phyloP scores from a whole-genome alignment of 768 basidiomycete genomes.

The Pleurotus salmoneostramineus region DNA sequence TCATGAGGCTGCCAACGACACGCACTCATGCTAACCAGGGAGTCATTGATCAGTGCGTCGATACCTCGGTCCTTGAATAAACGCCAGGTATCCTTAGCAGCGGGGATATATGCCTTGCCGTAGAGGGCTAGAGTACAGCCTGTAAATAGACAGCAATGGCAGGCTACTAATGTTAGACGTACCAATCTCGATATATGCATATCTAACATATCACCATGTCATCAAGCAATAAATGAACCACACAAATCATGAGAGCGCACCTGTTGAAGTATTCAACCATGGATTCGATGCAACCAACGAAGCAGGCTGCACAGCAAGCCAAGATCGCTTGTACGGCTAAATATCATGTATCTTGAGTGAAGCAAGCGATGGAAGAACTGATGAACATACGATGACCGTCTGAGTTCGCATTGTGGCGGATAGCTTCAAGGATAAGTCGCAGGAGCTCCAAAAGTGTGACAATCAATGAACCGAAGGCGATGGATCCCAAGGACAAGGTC shows the following conservation, averaged over 20 bases:
- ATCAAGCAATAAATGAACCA: neutral
- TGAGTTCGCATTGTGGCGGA: constrained; percentile 53
- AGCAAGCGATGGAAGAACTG: neutral
- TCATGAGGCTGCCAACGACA: constrained; percentile 1
- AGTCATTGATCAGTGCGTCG: constrained; percentile 81
- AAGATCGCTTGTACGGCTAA: constrained; percentile 69
- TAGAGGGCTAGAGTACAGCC: constrained; percentile 54
- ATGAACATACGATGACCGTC: constrained; percentile 60
- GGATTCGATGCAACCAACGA: constrained; percentile 65
- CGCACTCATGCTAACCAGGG: constrained; percentile 74
- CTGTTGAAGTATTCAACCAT: constrained; percentile 80
- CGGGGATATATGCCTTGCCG: constrained; percentile 77
- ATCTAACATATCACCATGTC: constrained; percentile 31
- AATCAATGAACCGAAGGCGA: constrained; percentile 81
- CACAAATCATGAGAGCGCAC: constrained; percentile 21
- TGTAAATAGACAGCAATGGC: neutral
- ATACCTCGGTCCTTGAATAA: constrained; percentile 77
- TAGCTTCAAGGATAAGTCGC: constrained; percentile 53
- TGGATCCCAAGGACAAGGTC: constrained; percentile 77
- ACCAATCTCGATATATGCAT: constrained; percentile 84
- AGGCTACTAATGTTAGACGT: constrained; percentile 9
- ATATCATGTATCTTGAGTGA: neutral
- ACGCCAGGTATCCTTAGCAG: constrained; percentile 83
- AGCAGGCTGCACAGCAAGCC: constrained; percentile 77
- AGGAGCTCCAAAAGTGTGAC: constrained; percentile 76